Conservation (phyloP, 2,329 filamentous ascomycete species). For the Pseudofabraea citricarpa region DNA sequence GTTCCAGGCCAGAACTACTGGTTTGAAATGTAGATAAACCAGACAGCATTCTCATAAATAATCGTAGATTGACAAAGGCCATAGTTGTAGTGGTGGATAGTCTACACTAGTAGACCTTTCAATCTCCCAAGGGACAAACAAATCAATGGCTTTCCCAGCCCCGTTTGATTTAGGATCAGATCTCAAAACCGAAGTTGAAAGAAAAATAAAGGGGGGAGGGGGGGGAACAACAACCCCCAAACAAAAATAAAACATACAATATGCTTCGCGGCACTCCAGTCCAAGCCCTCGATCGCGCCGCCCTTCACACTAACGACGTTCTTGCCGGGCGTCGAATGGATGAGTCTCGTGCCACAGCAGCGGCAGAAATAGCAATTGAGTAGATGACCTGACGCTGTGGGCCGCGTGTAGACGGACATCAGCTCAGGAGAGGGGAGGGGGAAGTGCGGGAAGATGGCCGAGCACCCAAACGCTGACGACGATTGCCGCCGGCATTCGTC, state of each 20-base stretch:
- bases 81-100: too few species aligned
- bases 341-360: conserved; percentile 58
- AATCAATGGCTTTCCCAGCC: too few species aligned
- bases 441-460: conserved; percentile 67
- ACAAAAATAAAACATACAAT: conserved; percentile 37
- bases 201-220: not conserved
- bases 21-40: too few species aligned
- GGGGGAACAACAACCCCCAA: too few species aligned
- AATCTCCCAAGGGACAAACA: too few species aligned
- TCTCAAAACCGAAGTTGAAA: not conserved
- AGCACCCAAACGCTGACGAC: conserved; percentile 62
- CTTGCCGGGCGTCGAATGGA: conserved; percentile 57
- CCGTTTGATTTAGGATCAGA: not conserved
- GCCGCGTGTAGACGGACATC: conserved; percentile 53
- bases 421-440: conserved; percentile 43
- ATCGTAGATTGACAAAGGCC: too few species aligned
- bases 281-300: conserved; percentile 59
- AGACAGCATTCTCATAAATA: too few species aligned
- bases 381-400: conserved; percentile 49
- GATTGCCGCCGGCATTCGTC: conserved; percentile 61
- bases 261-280: conserved; percentile 57
- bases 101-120: too few species aligned
- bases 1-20: too few species aligned
- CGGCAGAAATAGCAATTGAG: conserved; percentile 65
- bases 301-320: conserved; percentile 62